These are phyloP conservation scores for Populus hybrid DNA, from an alignment of 441 rosid species.

Conservation along the genomic window DNA sequence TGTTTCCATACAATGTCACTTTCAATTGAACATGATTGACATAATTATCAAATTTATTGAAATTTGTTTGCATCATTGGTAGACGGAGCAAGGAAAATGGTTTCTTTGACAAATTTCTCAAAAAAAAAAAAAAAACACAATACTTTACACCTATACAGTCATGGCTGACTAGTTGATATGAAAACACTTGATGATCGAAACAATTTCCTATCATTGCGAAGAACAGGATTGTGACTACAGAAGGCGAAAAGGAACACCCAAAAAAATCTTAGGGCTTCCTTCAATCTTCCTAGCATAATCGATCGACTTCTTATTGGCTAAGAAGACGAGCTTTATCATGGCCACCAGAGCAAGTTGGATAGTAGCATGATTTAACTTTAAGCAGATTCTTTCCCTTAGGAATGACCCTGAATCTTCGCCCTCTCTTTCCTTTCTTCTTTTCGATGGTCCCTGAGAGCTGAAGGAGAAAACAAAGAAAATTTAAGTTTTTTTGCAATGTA, in stretches of 20 bases:
- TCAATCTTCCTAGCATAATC: constrained; percentile 11
- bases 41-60: not conserved
- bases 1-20: not conserved
- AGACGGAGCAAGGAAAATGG: not conserved
- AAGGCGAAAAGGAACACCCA: not conserved
- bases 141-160: not conserved
- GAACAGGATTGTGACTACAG: not conserved
- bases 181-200: not conserved
- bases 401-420: constrained; percentile 35
- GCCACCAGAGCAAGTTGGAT: constrained; percentile 34
- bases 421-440: constrained; percentile 23
- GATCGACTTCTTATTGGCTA: constrained; percentile 23
- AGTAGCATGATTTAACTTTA: constrained; percentile 52
- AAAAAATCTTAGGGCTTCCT: not conserved
- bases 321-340: constrained; percentile 31
- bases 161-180: not conserved
- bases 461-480: not conserved
- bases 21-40: not conserved
- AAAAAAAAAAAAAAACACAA: not conserved
- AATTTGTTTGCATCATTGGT: not conserved
- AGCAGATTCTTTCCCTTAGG: constrained; percentile 43
- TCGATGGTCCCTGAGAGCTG: not conserved
- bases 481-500: not conserved
- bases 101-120: not conserved
- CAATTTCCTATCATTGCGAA: constrained; percentile 2